Base-by-base conservation (phyloP, 768 basidiomycete species). In the Leccinum longicurvipes region DNA sequence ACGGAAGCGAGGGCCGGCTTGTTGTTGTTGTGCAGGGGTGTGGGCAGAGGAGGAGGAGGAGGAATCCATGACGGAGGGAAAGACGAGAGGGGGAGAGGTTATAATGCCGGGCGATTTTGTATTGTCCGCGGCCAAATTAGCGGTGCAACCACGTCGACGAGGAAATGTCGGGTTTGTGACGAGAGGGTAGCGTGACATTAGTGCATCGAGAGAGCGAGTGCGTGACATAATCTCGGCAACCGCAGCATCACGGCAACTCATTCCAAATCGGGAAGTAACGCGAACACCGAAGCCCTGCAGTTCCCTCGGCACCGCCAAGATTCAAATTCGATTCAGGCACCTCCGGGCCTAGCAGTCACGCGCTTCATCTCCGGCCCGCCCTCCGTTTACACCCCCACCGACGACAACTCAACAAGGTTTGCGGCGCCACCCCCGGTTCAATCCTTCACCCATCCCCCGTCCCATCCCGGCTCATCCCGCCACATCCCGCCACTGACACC, bases 271-370 rank as follows among this genome's bases (percentile, higher is more conserved):
- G 74, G 73, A 66, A 59, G 53, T 50, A 67, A 62, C 61, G 55
- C 60, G 68, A 67, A 56, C 64, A 59, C 63, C 69, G 62, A 63
- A 65, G 61, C 51, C 54, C 36, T 62, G 66, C 62, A 61, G 63
- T 61, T 64, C 66, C 70, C 72, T 71, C 68, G 72, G 71, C 77
- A 73, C 72, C 78, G 78, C 76, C 75, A 76, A 74, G 76, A 79
- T 76, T 67, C 21, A 63, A 62, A 41, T 41, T 41, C 39, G 73
- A 71, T 71, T 63, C 57, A 71, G 67, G 61, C 50, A 68, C 77
- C 67, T n/a, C n/a, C n/a, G n/a, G n/a, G n/a, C n/a, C n/a, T n/a
- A n/a, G n/a, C 68, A 64, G 55, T 36, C 51, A 29, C 48, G 48
- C 47, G 27, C 45, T 52, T 53, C 17, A 14, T 1, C 46, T 34